Base-by-base conservation (phyloP, 345 rosid genomes). In the Streptanthus diversifolius region DNA sequence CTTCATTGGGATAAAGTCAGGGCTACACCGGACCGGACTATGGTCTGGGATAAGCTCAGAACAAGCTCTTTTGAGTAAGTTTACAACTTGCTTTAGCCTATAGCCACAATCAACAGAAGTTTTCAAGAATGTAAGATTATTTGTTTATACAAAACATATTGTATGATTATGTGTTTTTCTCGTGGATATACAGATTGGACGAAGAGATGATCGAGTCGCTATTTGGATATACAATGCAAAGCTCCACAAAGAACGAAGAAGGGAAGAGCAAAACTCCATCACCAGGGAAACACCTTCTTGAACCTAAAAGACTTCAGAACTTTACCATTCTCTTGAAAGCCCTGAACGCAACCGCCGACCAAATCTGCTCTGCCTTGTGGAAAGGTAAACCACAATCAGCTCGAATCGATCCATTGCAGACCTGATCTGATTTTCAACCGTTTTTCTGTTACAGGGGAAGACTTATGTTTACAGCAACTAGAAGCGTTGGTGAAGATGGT, bases 1-100 rank as follows among this genome's bases (percentile, higher is more conserved):
- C 98, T 95, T 66, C 99, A 95, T 3, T 95, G 99, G 99, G 98
- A 95, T 88, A 95, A 91, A 84, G 99, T 95, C n/a, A 92, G 97
- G 78, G 98, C 98, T 49, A 79, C 88, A 63, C 89, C 96, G 4
- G 98, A 95, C 73, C 83, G 85, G 3, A 78, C 81, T 60, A 95
- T 83, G 93, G 99, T 90, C 29, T 95, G 99, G 99, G 98, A 95
- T 79, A 90, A 85, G 84, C 72, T 95, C 44, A 82, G 88, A 80
- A 83, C 97, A 72, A 95, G 88, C 87, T 91, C 99, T 15, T 91
- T 95, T 8, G 99, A 95, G 99, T 95, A 87, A 84, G 93, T 83
- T 56, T 21, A 51, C 8, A 59, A 30, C 25, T 52, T 29, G 2
- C 13, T 51, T 32, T 52, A 5, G 19, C 58, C 35, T 32, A 37